Percentiles rank a stretch among this genome's conserved stretches.
These are phyloP conservation scores for Phytophthora sp. DNA, from an alignment of 352 stramenopile species.

Conservation along the genomic window DNA sequence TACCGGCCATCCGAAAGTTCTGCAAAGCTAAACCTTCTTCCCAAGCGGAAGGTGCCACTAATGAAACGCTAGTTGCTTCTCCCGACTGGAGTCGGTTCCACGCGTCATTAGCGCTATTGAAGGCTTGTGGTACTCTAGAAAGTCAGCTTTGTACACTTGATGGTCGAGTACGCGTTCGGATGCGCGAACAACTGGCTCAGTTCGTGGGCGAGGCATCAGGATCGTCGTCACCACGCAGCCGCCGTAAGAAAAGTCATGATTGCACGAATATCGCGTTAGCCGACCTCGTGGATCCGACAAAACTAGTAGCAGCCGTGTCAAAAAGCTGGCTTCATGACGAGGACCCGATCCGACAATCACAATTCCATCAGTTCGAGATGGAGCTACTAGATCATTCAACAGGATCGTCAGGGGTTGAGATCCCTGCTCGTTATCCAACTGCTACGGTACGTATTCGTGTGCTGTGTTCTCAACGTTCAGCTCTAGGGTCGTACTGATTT, in stretches of 20 bases:
- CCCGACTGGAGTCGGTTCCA: constrained; percentile 82
- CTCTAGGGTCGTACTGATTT: too few relatives aligned
- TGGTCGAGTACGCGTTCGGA: constrained; percentile 51
- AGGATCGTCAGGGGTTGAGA: constrained; percentile 16
- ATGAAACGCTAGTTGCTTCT: constrained; percentile 17
- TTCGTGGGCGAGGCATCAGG: constrained; percentile 35
- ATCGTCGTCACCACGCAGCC: constrained; percentile 36
- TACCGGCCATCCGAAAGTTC: constrained; percentile 56
- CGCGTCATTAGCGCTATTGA: constrained; percentile 63
- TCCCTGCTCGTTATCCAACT: constrained; percentile 23
- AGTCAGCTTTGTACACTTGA: constrained; percentile 55
- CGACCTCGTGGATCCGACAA: constrained; percentile 47
- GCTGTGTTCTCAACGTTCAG: neutral
- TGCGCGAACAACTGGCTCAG: constrained; percentile 62
- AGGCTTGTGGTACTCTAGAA: constrained; percentile 61
- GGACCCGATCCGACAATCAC: constrained; percentile 42
- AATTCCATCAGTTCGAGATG: constrained; percentile 62
- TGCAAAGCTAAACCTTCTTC: constrained; percentile 39
- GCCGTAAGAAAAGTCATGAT: constrained; percentile 42
- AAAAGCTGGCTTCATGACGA: constrained; percentile 62
- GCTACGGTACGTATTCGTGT: constrained; percentile 26
- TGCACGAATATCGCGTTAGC: constrained; percentile 26
- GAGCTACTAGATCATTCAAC: constrained; percentile 39
- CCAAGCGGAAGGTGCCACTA: neutral
- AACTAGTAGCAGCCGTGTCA: constrained; percentile 45